Evolutionary conservation across 441 rosid genomes (phyloP), one percentile per base, ranked within the genome.

Genomic region (Biscutella laevigata): DNA sequence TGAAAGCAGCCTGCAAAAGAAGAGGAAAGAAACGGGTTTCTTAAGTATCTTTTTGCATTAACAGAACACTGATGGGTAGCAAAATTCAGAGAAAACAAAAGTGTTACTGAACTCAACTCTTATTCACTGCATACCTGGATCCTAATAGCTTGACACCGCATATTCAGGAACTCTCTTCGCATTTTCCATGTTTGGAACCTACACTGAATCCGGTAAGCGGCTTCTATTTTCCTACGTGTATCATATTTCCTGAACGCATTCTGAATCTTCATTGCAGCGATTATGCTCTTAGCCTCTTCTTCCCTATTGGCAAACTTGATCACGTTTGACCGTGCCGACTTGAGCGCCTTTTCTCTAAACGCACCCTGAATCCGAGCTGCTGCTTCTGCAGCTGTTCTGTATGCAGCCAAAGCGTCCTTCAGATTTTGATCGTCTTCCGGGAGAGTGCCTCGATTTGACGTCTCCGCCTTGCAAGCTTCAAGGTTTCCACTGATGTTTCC

Each of bases 181-280:
- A 73, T 56, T 72, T 81, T 94, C 97, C 95, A 94, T 6, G 83
- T 57, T 28, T 95, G 97, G 66, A 86, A 88, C 72, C 95, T 77
- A 45, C 86, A 65, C 56, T 94, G 99, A 50, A 88, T 94, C 36
- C 64, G 82, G 16, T 44, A 84, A 67, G 94, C 99, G 10, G 97
- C 97, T 38, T 79, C 82, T 80, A 94, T 63, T 71, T 64, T 82
- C 76, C 81, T 94, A 41, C 71, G 75, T 1, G 72, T 61, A 9
- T 81, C 97, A 29, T 45, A 77, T 50, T 83, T 81, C 51, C 95
- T 97, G 47, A 72, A 94, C 9, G 99, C 97, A 61, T 86, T 83
- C 67, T 94, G 99, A 71, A 94, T 88, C 78, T 69, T 88, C 87
- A 94, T 59, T 0, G 97, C 99, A 7, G 97, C 97, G 24, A 94